Conservation (phyloP, 1,284 basidiomycete species). For the Puccinia novopanici region DNA sequence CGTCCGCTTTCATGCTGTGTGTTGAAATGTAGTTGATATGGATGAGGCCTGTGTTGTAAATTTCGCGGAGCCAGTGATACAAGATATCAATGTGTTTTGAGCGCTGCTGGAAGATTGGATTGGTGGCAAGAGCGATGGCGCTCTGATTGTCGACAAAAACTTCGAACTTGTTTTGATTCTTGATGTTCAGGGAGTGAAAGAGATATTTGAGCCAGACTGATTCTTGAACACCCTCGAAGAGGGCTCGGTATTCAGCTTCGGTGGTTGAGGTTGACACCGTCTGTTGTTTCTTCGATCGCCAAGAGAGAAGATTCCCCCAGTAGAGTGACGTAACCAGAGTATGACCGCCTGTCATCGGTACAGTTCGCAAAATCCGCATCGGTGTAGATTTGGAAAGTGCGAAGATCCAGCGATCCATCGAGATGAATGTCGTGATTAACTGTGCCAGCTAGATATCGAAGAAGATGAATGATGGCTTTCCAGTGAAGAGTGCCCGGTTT, state of each 20-base stretch:
- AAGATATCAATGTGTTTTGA: conserved; percentile 9
- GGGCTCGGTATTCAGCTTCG: not conserved
- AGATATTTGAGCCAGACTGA: not conserved
- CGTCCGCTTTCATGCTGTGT: no score
- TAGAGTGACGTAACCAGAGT: conserved; percentile 5
- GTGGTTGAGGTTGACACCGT: not conserved
- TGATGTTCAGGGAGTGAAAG: not conserved
- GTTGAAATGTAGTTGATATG: not conserved
- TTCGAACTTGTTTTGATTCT: not conserved
- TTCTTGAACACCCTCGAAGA: not conserved
- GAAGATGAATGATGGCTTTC: not conserved
- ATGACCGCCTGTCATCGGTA: not conserved
- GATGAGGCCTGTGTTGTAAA: not conserved
- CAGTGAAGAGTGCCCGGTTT: conserved; percentile 10
- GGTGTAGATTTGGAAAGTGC: not conserved
- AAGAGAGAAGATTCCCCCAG: not conserved
- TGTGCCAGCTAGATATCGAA: not conserved
- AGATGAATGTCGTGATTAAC: not conserved
- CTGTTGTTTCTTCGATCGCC: conserved; percentile 8
- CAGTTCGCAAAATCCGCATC: not conserved
- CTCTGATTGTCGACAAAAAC: conserved; percentile 15
- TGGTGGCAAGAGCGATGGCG: not conserved
- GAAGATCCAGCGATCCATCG: not conserved
- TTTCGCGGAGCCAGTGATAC: conserved; percentile 7
- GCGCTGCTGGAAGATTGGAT: conserved; percentile 5